phyloP scores from a whole-genome alignment of 1,284 basidiomycete species.

The Ganoderma lingzhi region DNA sequence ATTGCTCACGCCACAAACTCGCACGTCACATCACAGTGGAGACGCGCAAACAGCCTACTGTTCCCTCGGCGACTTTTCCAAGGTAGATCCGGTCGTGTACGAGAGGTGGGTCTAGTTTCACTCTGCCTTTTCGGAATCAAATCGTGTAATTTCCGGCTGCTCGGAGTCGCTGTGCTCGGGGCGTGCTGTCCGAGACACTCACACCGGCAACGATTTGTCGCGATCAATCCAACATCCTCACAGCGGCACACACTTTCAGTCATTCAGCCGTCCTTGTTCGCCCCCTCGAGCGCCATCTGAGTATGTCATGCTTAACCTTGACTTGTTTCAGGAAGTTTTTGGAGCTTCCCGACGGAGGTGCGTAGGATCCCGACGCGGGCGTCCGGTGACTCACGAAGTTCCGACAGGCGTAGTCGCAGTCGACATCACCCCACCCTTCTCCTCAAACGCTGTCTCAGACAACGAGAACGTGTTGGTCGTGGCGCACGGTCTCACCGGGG shows the following conservation, averaged over 20 bases:
- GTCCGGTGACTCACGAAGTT: slow-evolving; percentile 2
- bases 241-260: not conserved
- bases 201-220: not conserved
- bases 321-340: slow-evolving; percentile 29
- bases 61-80: slow-evolving; percentile 36
- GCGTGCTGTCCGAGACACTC: not conserved
- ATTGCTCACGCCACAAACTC: not conserved
- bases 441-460: slow-evolving; percentile 19
- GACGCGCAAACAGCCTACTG: slow-evolving; percentile 39
- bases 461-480: slow-evolving; percentile 37
- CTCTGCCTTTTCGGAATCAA: not conserved
- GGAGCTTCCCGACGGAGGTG: slow-evolving; percentile 37
- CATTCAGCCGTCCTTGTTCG: not conserved
- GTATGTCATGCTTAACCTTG: slow-evolving; percentile 1
- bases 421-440: slow-evolving; percentile 38
- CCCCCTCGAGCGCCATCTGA: not conserved
- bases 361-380: not conserved
- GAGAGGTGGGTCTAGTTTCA: slow-evolving; percentile 30
- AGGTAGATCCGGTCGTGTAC: slow-evolving; percentile 37
- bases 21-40: slow-evolving; percentile 27
- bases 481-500: slow-evolving; percentile 42
- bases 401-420: slow-evolving; percentile 37
- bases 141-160: not conserved
- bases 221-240: not conserved
- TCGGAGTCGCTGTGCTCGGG: not conserved